phyloP scores from a whole-genome alignment of 495 filamentous ascomycete species.

The Trichoderma parareesei region DNA sequence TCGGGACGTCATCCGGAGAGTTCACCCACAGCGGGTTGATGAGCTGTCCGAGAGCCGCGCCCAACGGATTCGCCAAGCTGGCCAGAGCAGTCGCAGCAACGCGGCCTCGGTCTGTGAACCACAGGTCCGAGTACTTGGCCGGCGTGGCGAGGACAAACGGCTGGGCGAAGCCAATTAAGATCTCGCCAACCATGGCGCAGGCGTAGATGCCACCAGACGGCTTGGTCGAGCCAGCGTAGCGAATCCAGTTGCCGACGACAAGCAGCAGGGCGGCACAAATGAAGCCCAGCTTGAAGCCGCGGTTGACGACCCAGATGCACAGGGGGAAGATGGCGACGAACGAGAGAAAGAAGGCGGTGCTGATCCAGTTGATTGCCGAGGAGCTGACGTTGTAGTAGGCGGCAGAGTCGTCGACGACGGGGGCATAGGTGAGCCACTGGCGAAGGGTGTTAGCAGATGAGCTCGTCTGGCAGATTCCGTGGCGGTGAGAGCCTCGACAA shows the following conservation, averaged over 20 bases:
- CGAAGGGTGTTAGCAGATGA: not conserved
- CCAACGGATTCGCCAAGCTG: constrained; percentile 78
- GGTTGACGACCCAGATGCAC: constrained; percentile 71
- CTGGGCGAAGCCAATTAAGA: constrained; percentile 81
- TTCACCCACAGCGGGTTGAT: constrained; percentile 70
- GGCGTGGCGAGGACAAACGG: constrained; percentile 89
- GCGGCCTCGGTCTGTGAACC: constrained; percentile 81
- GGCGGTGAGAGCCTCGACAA: not conserved
- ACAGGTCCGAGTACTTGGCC: constrained; percentile 84
- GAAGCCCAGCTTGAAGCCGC: constrained; percentile 71
- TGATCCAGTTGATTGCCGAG: constrained; percentile 84
- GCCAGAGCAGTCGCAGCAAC: constrained; percentile 82
- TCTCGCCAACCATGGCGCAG: constrained; percentile 88
- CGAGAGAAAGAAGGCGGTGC: constrained; percentile 76
- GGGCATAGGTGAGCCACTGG: constrained; percentile 89
- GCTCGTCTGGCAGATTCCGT: not conserved
- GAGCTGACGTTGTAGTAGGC: constrained; percentile 67
- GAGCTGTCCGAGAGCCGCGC: constrained; percentile 80
- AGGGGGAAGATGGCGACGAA: constrained; percentile 68
- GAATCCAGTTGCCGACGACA: constrained; percentile 84
- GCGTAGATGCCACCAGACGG: constrained; percentile 52
- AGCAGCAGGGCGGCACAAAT: constrained; percentile 62
- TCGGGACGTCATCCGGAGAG: constrained; percentile 53
- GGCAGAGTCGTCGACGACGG: constrained; percentile 69
- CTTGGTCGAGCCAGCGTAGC: constrained; percentile 69